Conservation (phyloP, 305 asterid genomes). For the Fraxinus nigra region DNA sequence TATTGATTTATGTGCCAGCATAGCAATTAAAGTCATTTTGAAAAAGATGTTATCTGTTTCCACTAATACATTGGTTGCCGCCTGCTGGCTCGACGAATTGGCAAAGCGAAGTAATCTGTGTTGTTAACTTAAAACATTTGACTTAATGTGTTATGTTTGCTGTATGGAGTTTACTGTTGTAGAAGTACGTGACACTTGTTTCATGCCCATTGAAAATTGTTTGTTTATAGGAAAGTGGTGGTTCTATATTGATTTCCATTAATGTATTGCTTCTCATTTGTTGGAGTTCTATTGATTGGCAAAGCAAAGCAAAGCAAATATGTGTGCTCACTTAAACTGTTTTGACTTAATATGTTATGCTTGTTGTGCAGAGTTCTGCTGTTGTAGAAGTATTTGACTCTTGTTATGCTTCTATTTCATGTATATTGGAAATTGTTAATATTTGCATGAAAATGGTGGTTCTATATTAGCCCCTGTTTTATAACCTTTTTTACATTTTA, state of each 20-base stretch:
- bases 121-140: background rate
- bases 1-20: background rate
- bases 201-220: background rate
- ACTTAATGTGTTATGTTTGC: background rate
- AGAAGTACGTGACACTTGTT: background rate
- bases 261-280: background rate
- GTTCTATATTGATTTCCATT: background rate
- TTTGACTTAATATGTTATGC: background rate
- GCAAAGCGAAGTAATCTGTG: background rate
- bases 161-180: background rate
- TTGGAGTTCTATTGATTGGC: constrained; percentile 13
- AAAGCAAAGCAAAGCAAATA: constrained; percentile 3
- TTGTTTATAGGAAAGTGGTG: background rate
- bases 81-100: background rate
- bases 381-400: background rate
- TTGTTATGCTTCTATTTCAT: background rate
- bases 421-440: background rate
- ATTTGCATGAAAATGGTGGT: background rate
- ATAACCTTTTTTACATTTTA: background rate
- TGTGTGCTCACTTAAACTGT: background rate
- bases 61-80: background rate
- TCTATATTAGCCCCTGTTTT: background rate
- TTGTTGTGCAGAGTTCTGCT: background rate
- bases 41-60: background rate
- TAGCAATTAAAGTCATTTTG: background rate